Evolutionary conservation across 2,329 filamentous ascomycete genomes (phyloP).

Genomic region (Cordyceps tenuipes): DNA sequence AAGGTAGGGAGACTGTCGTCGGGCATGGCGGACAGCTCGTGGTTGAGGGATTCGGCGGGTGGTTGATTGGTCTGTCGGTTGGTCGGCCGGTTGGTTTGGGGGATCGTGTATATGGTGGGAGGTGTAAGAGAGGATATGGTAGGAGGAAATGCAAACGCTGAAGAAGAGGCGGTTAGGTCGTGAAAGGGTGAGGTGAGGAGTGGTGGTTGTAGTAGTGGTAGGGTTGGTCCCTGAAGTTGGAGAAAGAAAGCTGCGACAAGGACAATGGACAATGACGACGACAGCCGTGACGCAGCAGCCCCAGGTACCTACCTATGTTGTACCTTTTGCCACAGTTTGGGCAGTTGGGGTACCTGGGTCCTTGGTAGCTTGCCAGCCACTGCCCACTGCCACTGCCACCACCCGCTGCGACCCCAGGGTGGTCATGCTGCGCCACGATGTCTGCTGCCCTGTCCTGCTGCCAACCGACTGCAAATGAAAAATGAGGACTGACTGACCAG

Average conservation of each 20-base stretch:
- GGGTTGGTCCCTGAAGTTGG: background rate
- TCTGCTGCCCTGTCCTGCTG: too few relatives aligned
- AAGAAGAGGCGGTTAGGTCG: background rate
- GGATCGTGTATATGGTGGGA: background rate
- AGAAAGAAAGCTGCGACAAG: background rate
- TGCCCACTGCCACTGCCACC: too few relatives aligned
- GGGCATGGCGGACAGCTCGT: slow-evolving; percentile 51
- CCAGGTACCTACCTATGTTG: background rate
- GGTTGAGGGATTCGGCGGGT: background rate
- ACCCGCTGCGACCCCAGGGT: background rate
- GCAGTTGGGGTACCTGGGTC: too few relatives aligned
- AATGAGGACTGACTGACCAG: too few relatives aligned
- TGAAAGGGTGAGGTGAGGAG: background rate
- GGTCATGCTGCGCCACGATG: too few relatives aligned
- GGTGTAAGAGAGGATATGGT: background rate
- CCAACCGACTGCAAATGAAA: too few relatives aligned
- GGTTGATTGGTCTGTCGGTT: background rate
- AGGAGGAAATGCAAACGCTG: background rate
- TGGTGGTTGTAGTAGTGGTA: background rate
- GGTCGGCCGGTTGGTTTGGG: background rate
- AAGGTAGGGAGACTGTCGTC: slow-evolving; percentile 88
- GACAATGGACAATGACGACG: background rate
- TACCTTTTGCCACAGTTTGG: too few relatives aligned
- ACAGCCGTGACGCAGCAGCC: background rate
- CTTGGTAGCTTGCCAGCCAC: too few relatives aligned